Conservation (phyloP, 192 early-diverging fungal species). For the Podila epicladia region DNA sequence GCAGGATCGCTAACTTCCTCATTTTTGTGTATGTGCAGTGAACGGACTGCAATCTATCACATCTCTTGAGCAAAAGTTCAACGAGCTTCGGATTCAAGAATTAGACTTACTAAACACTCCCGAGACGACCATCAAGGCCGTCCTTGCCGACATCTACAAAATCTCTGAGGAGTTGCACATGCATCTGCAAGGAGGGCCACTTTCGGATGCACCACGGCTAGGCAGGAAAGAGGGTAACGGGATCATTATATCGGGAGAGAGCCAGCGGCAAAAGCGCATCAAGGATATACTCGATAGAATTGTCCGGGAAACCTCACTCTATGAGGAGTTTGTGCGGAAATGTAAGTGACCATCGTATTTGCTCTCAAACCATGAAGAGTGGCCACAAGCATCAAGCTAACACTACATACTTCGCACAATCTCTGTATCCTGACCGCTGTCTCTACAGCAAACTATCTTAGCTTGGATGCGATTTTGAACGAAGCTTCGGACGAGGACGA, state of each 20-base stretch:
- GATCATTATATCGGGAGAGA: slow-evolving; percentile 45
- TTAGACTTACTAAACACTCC: slow-evolving; percentile 63
- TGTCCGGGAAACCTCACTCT: slow-evolving; percentile 62
- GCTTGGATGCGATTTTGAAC: slow-evolving; percentile 67
- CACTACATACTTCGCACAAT: background rate
- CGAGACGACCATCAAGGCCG: slow-evolving; percentile 62
- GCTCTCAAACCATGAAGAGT: too few relatives aligned
- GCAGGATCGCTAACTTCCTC: too few relatives aligned
- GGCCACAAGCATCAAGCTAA: too few relatives aligned
- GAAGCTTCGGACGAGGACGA: slow-evolving; percentile 60
- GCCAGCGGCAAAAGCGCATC: slow-evolving; percentile 58
- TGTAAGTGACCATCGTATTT: slow-evolving; percentile 40
- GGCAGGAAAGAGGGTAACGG: slow-evolving; percentile 23
- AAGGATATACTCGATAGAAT: slow-evolving; percentile 61
- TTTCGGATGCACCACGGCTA: slow-evolving; percentile 41
- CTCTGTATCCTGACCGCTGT: background rate
- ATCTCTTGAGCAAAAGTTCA: slow-evolving; percentile 61
- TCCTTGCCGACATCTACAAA: slow-evolving; percentile 60
- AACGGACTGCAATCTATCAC: slow-evolving; percentile 67
- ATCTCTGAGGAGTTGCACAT: slow-evolving; percentile 68
- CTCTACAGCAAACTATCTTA: slow-evolving; percentile 59
- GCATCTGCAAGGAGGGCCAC: slow-evolving; percentile 68
- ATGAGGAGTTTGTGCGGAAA: slow-evolving; percentile 71
- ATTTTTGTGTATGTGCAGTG: slow-evolving; percentile 17
- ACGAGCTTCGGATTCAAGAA: slow-evolving; percentile 63